Evolutionary conservation across 2,329 filamentous ascomycete species (phyloP).

Genomic region (Pseudopyricularia cyperi): DNA sequence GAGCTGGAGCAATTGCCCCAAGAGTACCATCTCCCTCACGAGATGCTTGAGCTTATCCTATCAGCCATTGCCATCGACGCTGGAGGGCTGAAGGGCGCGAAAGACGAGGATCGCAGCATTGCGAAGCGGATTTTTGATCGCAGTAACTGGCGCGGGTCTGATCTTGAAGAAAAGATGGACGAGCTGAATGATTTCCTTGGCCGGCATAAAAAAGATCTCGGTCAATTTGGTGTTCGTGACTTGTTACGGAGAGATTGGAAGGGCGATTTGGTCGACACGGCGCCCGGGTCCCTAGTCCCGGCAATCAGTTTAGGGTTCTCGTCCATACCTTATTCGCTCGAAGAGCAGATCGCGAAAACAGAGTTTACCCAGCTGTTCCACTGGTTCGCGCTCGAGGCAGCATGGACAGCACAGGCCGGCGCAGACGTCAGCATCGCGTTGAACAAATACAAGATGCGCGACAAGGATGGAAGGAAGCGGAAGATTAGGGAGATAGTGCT

Average conservation of each 20-base stretch:
- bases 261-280: conserved; percentile 31
- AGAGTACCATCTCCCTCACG: conserved; percentile 33
- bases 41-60: conserved; percentile 32
- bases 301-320: conserved; percentile 31
- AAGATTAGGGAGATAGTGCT: conserved; percentile 32
- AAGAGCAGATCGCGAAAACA: conserved; percentile 29
- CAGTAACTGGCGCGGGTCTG: conserved; percentile 24
- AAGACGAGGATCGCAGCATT: conserved; percentile 22
- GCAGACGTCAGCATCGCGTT: conserved; percentile 28
- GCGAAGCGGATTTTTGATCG: conserved; percentile 24
- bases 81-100: conserved; percentile 23
- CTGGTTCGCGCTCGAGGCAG: conserved; percentile 33
- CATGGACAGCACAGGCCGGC: conserved; percentile 30
- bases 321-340: conserved; percentile 29
- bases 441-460: conserved; percentile 29
- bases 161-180: conserved; percentile 26
- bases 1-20: conserved; percentile 26
- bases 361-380: conserved; percentile 31
- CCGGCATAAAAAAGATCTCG: conserved; percentile 27
- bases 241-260: conserved; percentile 33
- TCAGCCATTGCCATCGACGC: conserved; percentile 32
- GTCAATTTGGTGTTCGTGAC: conserved; percentile 25
- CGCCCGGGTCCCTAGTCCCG: conserved; percentile 27
- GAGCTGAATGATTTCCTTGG: conserved; percentile 24
- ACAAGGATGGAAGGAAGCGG: conserved; percentile 22